A percentile compares a stretch with the other conserved stretches of the same genome.
phyloP scores from a whole-genome alignment of 352 stramenopile species.

The Globisporangium emineosum region DNA sequence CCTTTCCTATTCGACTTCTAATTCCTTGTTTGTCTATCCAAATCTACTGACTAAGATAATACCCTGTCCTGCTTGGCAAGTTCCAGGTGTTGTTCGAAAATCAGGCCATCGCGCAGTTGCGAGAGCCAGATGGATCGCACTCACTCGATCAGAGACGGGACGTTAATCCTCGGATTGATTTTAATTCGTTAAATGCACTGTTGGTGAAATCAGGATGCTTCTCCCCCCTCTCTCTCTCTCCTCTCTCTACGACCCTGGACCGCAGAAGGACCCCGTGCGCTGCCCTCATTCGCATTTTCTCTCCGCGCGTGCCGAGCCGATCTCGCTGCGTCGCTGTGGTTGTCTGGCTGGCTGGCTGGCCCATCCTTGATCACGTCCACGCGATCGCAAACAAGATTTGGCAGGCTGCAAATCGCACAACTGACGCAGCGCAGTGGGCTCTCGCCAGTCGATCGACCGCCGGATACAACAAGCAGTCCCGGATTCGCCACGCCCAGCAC shows the following conservation, averaged over 20 bases:
- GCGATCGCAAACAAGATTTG: neutral
- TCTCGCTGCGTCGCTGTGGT: neutral
- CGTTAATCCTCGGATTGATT: conserved; percentile 3
- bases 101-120: neutral
- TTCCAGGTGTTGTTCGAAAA: neutral
- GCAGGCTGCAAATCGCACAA: neutral
- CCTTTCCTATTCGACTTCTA: neutral
- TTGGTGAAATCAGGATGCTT: neutral
- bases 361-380: neutral
- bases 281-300: neutral
- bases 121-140: conserved; percentile 4
- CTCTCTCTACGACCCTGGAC: neutral
- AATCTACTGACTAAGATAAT: neutral
- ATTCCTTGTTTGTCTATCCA: neutral
- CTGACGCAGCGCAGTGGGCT: neutral
- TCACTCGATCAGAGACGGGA: neutral
- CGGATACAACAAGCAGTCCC: neutral
- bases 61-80: neutral
- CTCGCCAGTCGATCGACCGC: neutral
- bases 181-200: neutral
- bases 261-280: neutral
- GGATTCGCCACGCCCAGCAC: neutral
- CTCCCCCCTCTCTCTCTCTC: neutral
- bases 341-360: neutral
- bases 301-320: neutral